Percentiles rank a stretch among this genome's conserved stretches.
Conservation (phyloP, 2,329 filamentous ascomycete genomes). For the Fusarium fracticaudum region DNA sequence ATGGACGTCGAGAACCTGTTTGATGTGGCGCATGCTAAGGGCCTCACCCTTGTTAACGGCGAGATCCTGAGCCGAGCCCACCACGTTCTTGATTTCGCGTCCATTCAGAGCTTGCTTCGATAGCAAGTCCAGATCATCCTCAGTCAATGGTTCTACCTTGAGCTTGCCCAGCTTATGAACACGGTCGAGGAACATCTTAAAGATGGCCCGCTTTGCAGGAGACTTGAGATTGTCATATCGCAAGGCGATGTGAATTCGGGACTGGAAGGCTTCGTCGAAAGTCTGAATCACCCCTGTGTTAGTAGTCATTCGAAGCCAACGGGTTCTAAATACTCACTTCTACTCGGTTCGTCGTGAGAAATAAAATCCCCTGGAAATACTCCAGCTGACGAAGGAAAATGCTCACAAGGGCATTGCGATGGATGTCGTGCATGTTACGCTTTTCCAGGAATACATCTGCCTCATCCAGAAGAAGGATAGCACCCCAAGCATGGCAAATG, state of each 20-base stretch:
- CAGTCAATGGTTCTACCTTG: constrained; percentile 68
- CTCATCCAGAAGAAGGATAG: constrained; percentile 85
- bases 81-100: constrained; percentile 85
- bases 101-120: constrained; percentile 72
- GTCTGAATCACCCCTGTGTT: constrained; percentile 57
- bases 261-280: constrained; percentile 92
- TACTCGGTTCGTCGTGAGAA: constrained; percentile 89
- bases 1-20: constrained; percentile 83
- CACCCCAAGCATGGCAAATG: constrained; percentile 86
- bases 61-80: constrained; percentile 83
- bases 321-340: constrained; percentile 55
- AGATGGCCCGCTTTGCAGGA: constrained; percentile 81
- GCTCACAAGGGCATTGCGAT: constrained; percentile 85
- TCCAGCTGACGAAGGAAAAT: constrained; percentile 89
- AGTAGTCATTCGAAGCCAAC: neutral
- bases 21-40: constrained; percentile 82
- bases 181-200: constrained; percentile 83
- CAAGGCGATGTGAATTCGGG: constrained; percentile 85
- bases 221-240: constrained; percentile 78
- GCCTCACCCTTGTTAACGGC: constrained; percentile 78
- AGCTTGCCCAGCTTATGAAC: constrained; percentile 73
- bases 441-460: constrained; percentile 87
- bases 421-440: constrained; percentile 82
- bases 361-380: constrained; percentile 91
- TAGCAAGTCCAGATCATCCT: constrained; percentile 73